Evolutionary conservation across 441 rosid species (phyloP).

Genomic region (Sinapis alba): DNA sequence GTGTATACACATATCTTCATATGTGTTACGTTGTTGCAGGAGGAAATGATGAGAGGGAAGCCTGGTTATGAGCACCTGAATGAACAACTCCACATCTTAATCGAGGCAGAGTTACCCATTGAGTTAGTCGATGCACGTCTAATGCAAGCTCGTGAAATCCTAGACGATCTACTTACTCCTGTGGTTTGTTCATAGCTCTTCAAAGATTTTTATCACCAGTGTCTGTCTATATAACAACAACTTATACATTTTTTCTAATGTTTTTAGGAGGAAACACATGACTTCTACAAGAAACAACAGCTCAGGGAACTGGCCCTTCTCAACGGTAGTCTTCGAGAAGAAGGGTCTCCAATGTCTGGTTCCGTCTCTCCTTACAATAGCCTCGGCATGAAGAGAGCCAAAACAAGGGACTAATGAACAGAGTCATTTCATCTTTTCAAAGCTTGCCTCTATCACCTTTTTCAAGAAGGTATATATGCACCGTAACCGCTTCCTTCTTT

Average conservation of each 20-base stretch:
- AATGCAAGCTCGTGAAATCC: constrained; percentile 94
- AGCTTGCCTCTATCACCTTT: constrained; percentile 32
- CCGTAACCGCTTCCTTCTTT: constrained; percentile 34
- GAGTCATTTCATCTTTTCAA: background rate
- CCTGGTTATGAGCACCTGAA: constrained; percentile 99
- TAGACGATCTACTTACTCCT: constrained; percentile 91
- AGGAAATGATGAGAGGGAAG: constrained; percentile 97
- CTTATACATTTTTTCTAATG: background rate
- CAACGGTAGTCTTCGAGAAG: constrained; percentile 91
- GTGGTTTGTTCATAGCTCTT: constrained; percentile 52
- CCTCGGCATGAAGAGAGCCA: constrained; percentile 96
- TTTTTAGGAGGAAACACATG: constrained; percentile 87
- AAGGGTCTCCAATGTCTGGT: constrained; percentile 96
- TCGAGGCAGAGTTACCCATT: constrained; percentile 94
- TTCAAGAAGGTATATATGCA: constrained; percentile 41
- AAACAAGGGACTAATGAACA: constrained; percentile 38
- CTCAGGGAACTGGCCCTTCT: constrained; percentile 92
- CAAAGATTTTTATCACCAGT: constrained; percentile 4
- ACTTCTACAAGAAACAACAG: constrained; percentile 96
- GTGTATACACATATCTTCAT: constrained; percentile 3
- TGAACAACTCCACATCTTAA: constrained; percentile 93
- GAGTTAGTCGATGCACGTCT: constrained; percentile 90
- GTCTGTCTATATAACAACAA: background rate
- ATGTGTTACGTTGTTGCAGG: constrained; percentile 48
- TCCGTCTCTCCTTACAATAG: constrained; percentile 92